Base-by-base conservation (phyloP, 441 rosid species). In the Sinapis alba region DNA sequence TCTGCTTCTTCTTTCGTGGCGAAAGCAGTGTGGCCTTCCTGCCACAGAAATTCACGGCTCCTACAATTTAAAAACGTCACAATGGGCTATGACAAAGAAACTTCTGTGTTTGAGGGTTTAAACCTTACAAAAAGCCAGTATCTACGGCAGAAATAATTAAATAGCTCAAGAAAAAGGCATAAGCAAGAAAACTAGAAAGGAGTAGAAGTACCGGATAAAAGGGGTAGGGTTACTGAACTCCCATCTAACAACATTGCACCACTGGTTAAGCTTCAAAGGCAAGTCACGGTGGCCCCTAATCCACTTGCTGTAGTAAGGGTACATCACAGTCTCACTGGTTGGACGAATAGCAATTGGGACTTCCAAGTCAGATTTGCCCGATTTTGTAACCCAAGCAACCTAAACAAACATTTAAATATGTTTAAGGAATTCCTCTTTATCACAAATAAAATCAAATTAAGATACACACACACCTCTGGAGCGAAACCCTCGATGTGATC, bases 201-300 rank as follows among this genome's bases (percentile, higher is more conserved):
- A 36, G 65, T 23, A 53, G 2, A 21, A 41, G 58, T 54, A 96
- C 99, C 99, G 88, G 84, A 96, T 96, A 87, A 96, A 96, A 63
- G 99, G 99, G 26, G 99, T 93, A 8, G 99, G 99, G 79, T 96
- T 86, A 88, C 97, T 96, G 79, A 96, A 96, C 76, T 96, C 99
- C 99, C 98, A 93, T 73, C 99, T 89, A 71, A 96, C 99, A 79
- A 96, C 99, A 86, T 96, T 96, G 86, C 99, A 96, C 99, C 99
- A 96, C 72, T 96, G 99, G 69, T 96, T 96, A 72, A 93, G 97
- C 83, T 81, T 93, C 87, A 96, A 78, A 65, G 99, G 99, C 84
- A 96, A 83, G 80, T 96, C 99, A 32, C 98, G 93, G 80, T 93
- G 99, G 15, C 99, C 98, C 81, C 99, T 88, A 32, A 96, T 90